Conservation (phyloP, 139 green algal species). For the Coelastrella sp. region DNA sequence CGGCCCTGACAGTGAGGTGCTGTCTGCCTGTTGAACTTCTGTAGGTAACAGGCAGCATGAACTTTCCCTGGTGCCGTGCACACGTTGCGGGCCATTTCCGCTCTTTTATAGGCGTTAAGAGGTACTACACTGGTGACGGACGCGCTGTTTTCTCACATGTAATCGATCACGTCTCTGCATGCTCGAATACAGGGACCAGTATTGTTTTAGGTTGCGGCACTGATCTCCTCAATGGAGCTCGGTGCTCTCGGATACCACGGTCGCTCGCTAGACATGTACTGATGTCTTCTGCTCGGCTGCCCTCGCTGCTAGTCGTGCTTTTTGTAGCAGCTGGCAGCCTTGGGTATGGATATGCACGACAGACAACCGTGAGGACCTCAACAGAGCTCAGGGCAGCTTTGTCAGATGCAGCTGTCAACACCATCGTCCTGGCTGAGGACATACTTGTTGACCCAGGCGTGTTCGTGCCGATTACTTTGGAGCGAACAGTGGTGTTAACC, state of each 20-base stretch:
- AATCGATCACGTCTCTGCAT: too few species aligned
- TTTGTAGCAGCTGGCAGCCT: neutral
- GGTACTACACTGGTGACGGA: too few species aligned
- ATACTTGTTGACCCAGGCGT: conserved; percentile 11
- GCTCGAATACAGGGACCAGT: too few species aligned
- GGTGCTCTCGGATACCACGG: neutral
- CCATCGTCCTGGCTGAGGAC: neutral
- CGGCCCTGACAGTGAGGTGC: too few species aligned
- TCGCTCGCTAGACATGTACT: neutral
- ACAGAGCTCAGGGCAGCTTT: conserved; percentile 10
- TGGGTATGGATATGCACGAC: neutral
- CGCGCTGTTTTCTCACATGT: too few species aligned
- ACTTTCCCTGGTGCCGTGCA: too few species aligned
- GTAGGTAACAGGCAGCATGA: too few species aligned
- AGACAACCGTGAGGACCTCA: neutral
- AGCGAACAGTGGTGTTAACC: neutral
- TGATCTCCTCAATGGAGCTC: neutral
- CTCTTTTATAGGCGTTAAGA: too few species aligned
- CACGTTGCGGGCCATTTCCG: too few species aligned
- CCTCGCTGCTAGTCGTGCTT: neutral
- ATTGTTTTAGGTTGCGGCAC: too few species aligned
- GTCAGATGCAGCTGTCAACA: conserved; percentile 5
- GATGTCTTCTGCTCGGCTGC: neutral
- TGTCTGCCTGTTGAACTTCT: too few species aligned
- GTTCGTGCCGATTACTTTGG: neutral